Evolutionary conservation across 1,139 yeast species (phyloP).

Genomic region (Yamadazyma spencermartinsiae): DNA sequence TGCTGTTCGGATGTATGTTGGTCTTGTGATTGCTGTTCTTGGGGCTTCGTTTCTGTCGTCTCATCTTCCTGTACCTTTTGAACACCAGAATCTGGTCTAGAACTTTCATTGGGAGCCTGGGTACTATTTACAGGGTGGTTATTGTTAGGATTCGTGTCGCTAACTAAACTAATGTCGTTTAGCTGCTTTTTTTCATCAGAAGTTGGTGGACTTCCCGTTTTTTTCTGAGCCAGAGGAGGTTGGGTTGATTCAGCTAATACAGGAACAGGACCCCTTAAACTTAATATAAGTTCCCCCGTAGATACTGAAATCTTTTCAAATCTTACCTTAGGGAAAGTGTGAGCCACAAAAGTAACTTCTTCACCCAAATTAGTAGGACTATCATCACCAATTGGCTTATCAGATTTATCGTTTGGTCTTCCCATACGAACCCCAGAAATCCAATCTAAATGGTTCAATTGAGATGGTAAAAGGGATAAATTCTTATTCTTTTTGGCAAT

Average conservation of each 20-base stretch:
- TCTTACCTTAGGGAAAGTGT: conserved; percentile 80
- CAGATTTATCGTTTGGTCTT: conserved; percentile 42
- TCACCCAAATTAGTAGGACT: conserved; percentile 79
- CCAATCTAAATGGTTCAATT: conserved; percentile 81
- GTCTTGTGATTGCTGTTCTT: neutral
- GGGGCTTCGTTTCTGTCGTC: neutral
- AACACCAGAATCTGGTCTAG: conserved; percentile 2
- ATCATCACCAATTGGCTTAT: conserved; percentile 31
- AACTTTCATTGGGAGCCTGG: too few relatives aligned
- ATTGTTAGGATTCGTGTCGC: conserved; percentile 3
- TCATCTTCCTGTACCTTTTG: neutral
- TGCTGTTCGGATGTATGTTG: neutral
- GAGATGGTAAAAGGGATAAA: conserved; percentile 23
- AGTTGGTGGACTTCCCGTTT: neutral
- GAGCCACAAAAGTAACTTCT: conserved; percentile 87
- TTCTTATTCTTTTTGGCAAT: conserved; percentile 32
- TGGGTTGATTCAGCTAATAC: conserved; percentile 4
- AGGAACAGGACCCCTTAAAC: conserved; percentile 78
- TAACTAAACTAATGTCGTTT: conserved; percentile 1
- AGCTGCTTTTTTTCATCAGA: conserved; percentile 8
- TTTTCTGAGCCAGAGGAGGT: neutral
- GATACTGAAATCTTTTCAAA: conserved; percentile 89
- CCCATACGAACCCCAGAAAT: conserved; percentile 89
- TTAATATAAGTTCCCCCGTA: conserved; percentile 74
- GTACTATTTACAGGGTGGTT: too few relatives aligned